Base-by-base conservation (phyloP, 805 yeast genomes). In the Metschnikowia koreensis region DNA sequence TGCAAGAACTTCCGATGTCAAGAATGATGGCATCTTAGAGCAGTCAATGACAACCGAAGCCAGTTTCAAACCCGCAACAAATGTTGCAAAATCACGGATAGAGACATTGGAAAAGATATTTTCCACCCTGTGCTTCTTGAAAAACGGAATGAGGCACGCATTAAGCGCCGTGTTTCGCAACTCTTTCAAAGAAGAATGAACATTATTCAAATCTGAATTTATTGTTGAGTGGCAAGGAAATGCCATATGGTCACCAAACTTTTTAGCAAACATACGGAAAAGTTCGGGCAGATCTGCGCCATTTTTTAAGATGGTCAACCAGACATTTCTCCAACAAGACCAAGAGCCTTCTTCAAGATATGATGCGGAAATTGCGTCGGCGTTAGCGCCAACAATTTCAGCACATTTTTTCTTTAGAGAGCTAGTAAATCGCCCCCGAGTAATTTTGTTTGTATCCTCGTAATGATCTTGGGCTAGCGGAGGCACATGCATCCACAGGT, bases 91-190 rank as follows among this genome's bases (percentile, higher is more conserved):
- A 15, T 66, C 68, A 16, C 39, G 26, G 4, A 71, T 39, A 17
- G 57, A 51, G 10, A 69, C 57, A 51, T 73, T 73, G 22, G 61
- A 54, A 50, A 68, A 72, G 6, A 74, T 38, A 44, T 66, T 71
- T 41, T 74, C 78, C 27, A 74, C 45, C 38, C 79, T 55, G 60
- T 74, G 75, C 40, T 37, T 44, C 17, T 48, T 46, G 27, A 52
- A 36, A 15, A 49, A 48, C 26, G 66, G 63, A 16, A 60, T 48
- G 9, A 55, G 51, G 22, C 55, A 50, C 43, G 55, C 48, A 16
- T 38, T 38, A 56, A 59, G 56, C 13, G 60, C 54, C 12, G 51
- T 48, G 26, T 57, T 46, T 34, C 48, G 46, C 45, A 44, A 33
- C 12, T 51, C 45, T 26, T 12, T 11, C 50, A 49, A 40, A 16